phyloP scores from a whole-genome alignment of 1,284 basidiomycete species.

The Sanghuangporus weigelae region DNA sequence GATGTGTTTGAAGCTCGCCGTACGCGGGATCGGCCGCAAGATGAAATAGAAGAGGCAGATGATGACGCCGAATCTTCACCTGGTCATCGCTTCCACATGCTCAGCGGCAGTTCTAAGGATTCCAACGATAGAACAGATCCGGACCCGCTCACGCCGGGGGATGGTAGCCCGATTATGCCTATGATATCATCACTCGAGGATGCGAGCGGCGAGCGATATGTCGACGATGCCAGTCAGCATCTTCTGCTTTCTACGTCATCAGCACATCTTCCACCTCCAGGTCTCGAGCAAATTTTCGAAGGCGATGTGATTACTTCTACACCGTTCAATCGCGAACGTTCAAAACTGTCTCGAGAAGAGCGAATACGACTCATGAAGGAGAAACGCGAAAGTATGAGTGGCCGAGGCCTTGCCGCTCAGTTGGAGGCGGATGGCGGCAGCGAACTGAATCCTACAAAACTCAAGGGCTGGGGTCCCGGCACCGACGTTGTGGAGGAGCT shows the following conservation, averaged over 20 bases:
- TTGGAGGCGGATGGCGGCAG: conserved; percentile 10
- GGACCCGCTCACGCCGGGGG: conserved; percentile 12
- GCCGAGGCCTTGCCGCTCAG: conserved; percentile 1
- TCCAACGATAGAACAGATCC: conserved; percentile 17
- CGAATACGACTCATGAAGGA: conserved; percentile 57
- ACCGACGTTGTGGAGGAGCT: conserved; percentile 78
- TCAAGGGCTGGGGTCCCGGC: conserved; percentile 55
- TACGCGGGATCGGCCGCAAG: conserved; percentile 27
- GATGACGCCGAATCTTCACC: background rate
- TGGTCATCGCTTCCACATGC: conserved; percentile 3
- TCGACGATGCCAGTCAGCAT: conserved; percentile 56
- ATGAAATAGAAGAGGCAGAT: conserved; percentile 8
- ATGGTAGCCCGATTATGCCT: conserved; percentile 14
- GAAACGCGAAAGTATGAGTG: conserved; percentile 38
- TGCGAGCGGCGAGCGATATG: conserved; percentile 19
- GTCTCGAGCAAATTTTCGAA: conserved; percentile 74
- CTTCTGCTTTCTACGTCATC: conserved; percentile 45
- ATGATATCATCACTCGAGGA: conserved; percentile 4
- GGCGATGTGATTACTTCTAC: conserved; percentile 43
- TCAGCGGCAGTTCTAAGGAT: conserved; percentile 18
- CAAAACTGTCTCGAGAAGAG: conserved; percentile 65
- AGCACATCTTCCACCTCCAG: conserved; percentile 51
- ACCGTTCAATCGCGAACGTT: conserved; percentile 46
- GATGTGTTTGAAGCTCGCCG: conserved; percentile 47
- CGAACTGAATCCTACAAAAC: background rate